Conservation (phyloP, 2,329 filamentous ascomycete genomes). For the Conoideocrella luteorostrata region DNA sequence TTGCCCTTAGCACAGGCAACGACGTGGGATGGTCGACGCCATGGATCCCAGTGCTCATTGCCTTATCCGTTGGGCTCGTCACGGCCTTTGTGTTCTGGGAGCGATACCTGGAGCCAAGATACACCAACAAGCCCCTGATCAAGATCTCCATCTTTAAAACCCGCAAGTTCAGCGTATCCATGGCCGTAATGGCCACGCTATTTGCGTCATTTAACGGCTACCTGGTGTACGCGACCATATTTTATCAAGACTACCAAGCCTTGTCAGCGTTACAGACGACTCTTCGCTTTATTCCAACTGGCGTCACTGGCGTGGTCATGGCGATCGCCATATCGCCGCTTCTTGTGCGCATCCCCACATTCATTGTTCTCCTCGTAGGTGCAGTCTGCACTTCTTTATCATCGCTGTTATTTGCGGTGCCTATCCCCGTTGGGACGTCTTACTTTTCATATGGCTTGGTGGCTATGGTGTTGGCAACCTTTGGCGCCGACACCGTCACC, state of each 20-base stretch:
- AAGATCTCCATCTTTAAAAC: conserved; percentile 59
- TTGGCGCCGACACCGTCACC: conserved; percentile 62
- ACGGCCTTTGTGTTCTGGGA: conserved; percentile 56
- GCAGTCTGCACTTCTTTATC: conserved; percentile 49
- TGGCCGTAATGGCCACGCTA: conserved; percentile 60
- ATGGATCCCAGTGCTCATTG: conserved; percentile 55
- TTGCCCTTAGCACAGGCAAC: conserved; percentile 63
- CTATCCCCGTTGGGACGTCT: conserved; percentile 51
- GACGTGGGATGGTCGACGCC: conserved; percentile 60
- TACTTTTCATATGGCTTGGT: conserved; percentile 64
- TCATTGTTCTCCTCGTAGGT: conserved; percentile 51
- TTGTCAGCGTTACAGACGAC: conserved; percentile 59
- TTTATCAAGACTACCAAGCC: conserved; percentile 61
- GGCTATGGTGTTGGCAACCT: conserved; percentile 58
- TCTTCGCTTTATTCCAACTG: conserved; percentile 61
- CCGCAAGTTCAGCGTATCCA: conserved; percentile 53
- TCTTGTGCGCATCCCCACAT: conserved; percentile 51
- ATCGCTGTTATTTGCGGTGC: conserved; percentile 56
- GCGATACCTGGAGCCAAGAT: conserved; percentile 29
- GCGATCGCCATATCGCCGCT: conserved; percentile 49
- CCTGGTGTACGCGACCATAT: conserved; percentile 62
- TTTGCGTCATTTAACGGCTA: conserved; percentile 64
- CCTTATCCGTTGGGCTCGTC: conserved; percentile 50
- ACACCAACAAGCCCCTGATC: conserved; percentile 47
- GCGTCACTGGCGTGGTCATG: conserved; percentile 51